A percentile compares a stretch with the other conserved stretches of the same genome.
Conservation (phyloP, 371 early-diverging fungal species). For the Mucor mucedo region DNA sequence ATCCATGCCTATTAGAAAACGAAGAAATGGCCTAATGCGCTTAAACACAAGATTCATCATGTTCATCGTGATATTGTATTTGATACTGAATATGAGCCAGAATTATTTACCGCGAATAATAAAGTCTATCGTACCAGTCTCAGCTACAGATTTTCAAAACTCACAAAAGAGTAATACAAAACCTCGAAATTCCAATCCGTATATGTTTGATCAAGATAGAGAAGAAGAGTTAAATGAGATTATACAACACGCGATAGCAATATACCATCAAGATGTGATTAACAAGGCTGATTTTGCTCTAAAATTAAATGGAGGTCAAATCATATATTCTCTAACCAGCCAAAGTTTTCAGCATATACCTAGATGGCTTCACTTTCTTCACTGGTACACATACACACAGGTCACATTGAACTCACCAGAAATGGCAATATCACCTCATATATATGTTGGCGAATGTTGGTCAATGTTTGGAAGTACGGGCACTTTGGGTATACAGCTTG, state of each 20-base stretch:
- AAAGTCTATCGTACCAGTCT: no score
- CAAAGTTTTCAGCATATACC: slow-evolving; percentile 4
- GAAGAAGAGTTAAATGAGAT: no score
- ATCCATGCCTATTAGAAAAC: no score
- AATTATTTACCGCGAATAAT: no score
- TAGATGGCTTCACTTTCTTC: background rate
- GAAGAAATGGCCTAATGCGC: no score
- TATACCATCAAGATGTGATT: slow-evolving; percentile 58
- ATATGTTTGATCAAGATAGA: no score
- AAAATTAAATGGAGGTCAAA: slow-evolving; percentile 64
- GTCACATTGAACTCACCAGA: slow-evolving; percentile 7
- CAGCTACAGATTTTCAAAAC: no score
- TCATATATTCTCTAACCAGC: slow-evolving; percentile 62
- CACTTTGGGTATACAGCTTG: slow-evolving; percentile 6
- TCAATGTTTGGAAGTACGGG: slow-evolving; percentile 19
- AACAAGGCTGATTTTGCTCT: slow-evolving; percentile 75
- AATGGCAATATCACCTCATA: slow-evolving; percentile 8
- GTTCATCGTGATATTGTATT: no score
- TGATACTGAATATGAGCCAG: no score
- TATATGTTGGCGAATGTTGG: slow-evolving; percentile 18
- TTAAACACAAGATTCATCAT: no score
- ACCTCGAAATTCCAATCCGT: no score
- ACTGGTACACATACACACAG: background rate
- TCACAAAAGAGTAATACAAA: no score
- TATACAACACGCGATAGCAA: slow-evolving; percentile 28